Conservation (phyloP, 2,329 filamentous ascomycete species). For the Fusarium buxicola region DNA sequence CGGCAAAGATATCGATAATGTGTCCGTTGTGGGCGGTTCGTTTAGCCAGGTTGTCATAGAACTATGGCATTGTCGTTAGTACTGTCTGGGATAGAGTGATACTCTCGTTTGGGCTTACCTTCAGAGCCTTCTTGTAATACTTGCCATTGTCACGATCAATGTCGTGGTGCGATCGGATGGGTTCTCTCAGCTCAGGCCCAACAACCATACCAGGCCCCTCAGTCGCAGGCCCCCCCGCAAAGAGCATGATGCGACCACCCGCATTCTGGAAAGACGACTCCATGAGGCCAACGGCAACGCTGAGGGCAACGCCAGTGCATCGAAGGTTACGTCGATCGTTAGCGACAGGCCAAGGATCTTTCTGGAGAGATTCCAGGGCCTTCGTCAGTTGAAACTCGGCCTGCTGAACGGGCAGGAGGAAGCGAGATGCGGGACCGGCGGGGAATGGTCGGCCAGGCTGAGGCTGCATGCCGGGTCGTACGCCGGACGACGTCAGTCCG, state of each 20-base stretch:
- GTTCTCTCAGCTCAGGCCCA: constrained; percentile 92
- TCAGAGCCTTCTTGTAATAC: constrained; percentile 98
- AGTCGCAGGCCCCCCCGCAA: constrained; percentile 92
- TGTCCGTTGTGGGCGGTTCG: constrained; percentile 96
- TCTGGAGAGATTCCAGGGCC: constrained; percentile 92
- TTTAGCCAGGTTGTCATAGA: constrained; percentile 95
- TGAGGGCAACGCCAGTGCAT: constrained; percentile 96
- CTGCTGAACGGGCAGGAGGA: constrained; percentile 93
- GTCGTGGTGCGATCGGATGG: constrained; percentile 97
- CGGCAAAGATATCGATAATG: constrained; percentile 97
- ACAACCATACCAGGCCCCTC: constrained; percentile 98
- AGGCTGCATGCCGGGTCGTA: constrained; percentile 80
- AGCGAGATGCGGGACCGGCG: constrained; percentile 85
- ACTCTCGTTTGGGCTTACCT: constrained; percentile 64
- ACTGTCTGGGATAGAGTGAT: not conserved
- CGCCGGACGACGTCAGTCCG: constrained; percentile 77
- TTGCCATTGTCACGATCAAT: constrained; percentile 99
- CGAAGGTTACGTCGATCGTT: constrained; percentile 91
- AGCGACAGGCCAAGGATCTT: constrained; percentile 96
- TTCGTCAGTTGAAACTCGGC: constrained; percentile 98
- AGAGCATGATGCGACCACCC: constrained; percentile 96
- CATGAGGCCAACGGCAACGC: constrained; percentile 90
- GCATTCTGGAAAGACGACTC: constrained; percentile 97
- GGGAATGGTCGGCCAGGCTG: constrained; percentile 80
- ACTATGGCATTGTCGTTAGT: constrained; percentile 63